Percentiles rank a stretch among this genome's conserved stretches.
phyloP scores from a whole-genome alignment of 2,329 filamentous ascomycete genomes.

The Arachnomyces sp. region DNA sequence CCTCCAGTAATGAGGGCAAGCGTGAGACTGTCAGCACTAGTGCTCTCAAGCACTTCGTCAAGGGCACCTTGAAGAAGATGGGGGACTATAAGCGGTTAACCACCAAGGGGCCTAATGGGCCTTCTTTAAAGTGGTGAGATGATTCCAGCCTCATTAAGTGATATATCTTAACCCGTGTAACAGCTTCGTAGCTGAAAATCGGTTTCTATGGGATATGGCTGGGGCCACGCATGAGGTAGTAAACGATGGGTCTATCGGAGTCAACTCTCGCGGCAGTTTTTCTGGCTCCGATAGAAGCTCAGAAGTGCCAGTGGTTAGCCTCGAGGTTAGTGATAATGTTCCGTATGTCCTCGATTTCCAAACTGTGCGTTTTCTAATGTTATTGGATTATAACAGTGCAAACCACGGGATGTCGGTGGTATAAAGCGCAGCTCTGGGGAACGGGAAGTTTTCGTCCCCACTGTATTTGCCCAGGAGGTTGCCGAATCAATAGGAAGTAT shows the following conservation, averaged over 20 bases:
- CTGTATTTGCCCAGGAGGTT: background rate
- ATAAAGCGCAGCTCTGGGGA: background rate
- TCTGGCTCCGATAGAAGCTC: slow-evolving; percentile 1
- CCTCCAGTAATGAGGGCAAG: no score
- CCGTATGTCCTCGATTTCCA: background rate
- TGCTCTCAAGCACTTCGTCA: no score
- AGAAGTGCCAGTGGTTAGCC: background rate
- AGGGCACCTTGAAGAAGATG: no score
- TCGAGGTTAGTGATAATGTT: background rate
- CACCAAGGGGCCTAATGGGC: no score
- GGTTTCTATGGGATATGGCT: background rate
- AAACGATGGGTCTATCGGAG: background rate
- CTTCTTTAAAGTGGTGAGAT: no score
- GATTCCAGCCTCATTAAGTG: no score
- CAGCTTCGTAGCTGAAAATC: background rate
- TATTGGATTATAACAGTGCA: background rate
- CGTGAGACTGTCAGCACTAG: no score
- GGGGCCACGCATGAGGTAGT: background rate
- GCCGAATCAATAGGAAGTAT: background rate
- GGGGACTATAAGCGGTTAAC: no score
- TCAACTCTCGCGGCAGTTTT: background rate
- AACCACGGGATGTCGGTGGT: background rate
- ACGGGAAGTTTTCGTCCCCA: background rate
- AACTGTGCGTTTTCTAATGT: background rate
- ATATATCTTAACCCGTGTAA: no score